Conservation (phyloP, 1,139 yeast genomes). For the Diutina rugosa region DNA sequence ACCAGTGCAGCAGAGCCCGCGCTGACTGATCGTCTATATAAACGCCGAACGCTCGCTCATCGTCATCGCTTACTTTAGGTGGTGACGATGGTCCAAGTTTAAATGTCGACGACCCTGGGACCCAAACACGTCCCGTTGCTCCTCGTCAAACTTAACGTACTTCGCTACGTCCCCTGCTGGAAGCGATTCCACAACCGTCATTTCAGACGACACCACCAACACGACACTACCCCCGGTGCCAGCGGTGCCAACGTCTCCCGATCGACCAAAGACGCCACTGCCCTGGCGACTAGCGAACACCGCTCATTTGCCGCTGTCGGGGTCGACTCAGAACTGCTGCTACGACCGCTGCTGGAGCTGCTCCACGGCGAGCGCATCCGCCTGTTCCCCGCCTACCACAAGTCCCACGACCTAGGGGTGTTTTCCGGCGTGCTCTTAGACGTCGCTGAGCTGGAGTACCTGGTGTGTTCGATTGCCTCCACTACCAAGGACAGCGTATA, state of each 20-base stretch:
- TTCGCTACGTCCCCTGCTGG: background rate
- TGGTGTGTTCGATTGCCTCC: background rate
- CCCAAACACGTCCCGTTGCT: background rate
- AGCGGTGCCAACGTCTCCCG: background rate
- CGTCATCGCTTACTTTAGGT: background rate
- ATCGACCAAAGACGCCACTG: background rate
- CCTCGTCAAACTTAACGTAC: background rate
- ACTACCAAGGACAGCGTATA: background rate
- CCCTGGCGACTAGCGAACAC: no score
- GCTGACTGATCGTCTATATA: background rate
- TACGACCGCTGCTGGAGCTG: background rate
- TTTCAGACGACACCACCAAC: background rate
- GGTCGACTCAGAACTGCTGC: background rate
- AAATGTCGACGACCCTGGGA: background rate
- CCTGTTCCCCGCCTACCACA: background rate
- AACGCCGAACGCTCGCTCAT: background rate
- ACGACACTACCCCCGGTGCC: background rate
- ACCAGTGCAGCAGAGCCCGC: background rate
- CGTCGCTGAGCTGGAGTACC: background rate
- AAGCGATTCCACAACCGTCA: background rate
- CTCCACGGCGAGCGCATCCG: background rate
- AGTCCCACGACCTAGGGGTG: background rate
- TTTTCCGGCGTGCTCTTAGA: background rate
- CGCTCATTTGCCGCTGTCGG: background rate
- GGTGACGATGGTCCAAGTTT: background rate